Percentiles rank a stretch among this genome's conserved stretches.
These are phyloP conservation scores for Mimosa pudica DNA, from an alignment of 306 rosid species.

Conservation along the genomic window DNA sequence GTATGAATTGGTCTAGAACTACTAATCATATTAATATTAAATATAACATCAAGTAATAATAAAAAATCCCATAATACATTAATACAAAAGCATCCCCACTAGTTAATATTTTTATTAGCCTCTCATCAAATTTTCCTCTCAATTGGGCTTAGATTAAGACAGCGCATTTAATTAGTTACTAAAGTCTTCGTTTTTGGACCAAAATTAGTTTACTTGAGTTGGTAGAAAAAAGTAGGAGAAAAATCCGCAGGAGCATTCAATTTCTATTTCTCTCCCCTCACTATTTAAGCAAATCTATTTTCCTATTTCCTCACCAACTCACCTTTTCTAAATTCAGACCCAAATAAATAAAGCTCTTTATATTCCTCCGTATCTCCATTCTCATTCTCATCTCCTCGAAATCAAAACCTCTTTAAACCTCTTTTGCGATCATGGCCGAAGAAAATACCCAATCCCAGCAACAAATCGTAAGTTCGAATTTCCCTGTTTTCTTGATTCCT, in stretches of 20 bases:
- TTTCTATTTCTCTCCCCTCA: not conserved
- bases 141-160: too few relatives aligned
- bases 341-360: not conserved
- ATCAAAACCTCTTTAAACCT: not conserved
- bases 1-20: too few relatives aligned
- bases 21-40: too few relatives aligned
- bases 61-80: too few relatives aligned
- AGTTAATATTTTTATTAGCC: too few relatives aligned
- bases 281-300: not conserved
- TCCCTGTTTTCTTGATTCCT: not conserved
- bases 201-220: not conserved
- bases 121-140: too few relatives aligned
- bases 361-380: not conserved
- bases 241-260: not conserved
- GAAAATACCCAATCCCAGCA: conserved; percentile 3
- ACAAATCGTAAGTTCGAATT: not conserved
- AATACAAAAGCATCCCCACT: too few relatives aligned
- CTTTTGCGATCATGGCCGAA: conserved; percentile 7
- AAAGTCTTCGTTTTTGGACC: conserved; percentile 3
- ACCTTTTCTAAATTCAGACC: too few relatives aligned
- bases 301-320: not conserved
- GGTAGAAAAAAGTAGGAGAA: not conserved
- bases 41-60: too few relatives aligned
- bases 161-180: too few relatives aligned
- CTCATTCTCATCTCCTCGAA: not conserved